phyloP scores from a whole-genome alignment of 148 eudicot genomes.

The Silene latifolia region DNA sequence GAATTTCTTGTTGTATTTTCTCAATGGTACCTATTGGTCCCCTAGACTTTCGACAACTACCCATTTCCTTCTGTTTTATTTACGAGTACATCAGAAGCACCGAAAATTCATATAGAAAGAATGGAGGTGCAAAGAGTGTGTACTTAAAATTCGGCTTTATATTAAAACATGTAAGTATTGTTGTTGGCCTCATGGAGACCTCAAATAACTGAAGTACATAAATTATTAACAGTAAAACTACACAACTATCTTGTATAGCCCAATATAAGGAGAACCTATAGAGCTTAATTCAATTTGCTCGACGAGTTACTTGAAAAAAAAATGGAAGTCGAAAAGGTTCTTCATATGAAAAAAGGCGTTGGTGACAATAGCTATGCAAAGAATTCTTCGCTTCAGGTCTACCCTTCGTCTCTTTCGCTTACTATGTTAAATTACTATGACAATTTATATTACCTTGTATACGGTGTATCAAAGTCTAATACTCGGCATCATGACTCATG shows the following conservation, averaged over 20 bases:
- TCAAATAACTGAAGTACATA: not conserved
- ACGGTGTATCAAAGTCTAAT: too few relatives aligned
- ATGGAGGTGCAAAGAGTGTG: constrained; percentile 1
- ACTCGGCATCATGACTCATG: too few relatives aligned
- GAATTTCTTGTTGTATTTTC: too few relatives aligned
- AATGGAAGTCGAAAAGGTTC: constrained; percentile 24
- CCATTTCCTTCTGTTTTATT: not conserved
- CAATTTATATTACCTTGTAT: too few relatives aligned
- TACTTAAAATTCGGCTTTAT: not conserved
- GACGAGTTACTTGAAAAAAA: not conserved
- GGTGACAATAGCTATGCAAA: constrained; percentile 28
- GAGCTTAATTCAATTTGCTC: not conserved
- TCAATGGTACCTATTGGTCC: too few relatives aligned
- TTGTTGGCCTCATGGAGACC: not conserved
- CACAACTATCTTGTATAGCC: not conserved
- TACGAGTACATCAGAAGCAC: too few relatives aligned
- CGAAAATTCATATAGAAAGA: not conserved
- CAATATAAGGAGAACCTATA: not conserved
- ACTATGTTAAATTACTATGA: not conserved
- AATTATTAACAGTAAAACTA: not conserved
- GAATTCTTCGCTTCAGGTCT: constrained; percentile 27
- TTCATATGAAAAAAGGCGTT: constrained; percentile 27
- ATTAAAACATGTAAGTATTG: not conserved
- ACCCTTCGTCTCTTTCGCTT: too few relatives aligned
- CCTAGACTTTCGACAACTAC: not conserved